Base-by-base conservation (phyloP, 2,329 filamentous ascomycete genomes). In the Cordyceps tenuipes region DNA sequence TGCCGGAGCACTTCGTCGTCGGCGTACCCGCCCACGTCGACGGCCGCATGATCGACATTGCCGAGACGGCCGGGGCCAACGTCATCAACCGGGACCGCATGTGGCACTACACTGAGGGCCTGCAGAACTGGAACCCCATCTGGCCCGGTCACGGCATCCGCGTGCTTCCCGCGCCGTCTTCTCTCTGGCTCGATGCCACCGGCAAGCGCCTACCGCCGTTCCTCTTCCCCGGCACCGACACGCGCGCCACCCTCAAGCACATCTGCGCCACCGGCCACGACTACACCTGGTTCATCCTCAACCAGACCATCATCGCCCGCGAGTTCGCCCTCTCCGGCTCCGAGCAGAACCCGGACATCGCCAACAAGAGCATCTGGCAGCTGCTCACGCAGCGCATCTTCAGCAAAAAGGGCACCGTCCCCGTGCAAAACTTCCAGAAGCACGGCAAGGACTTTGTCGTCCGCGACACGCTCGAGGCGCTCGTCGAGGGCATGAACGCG, bases 101-200 rank as follows among this genome's bases (percentile, higher is more conserved):
- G 83, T 86, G 83, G 83, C 83, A 86, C 68, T 86, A 86, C 67
- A 85, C 82, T 12, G 83, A 86, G 65, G 83, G 83, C 0, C 68
- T 86, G 12, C 73, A 77, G 57, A 85, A 86, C 67, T 86, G 83
- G 83, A 71, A 85, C 59, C 75, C 82, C 4, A 84, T 86, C 68
- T 86, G 83, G 83, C 82, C 82, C 0, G 62, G 65, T 15, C 83
- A 86, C 65, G 83, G 83, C 21, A 86, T 86, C 63, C 80, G 83
- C 39, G 76, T 86, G 2, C 71, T 86, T 15, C 82, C 83, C 0
- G 83, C 79, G 0, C 83, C 83, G 0, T 85, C 82, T 0, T 83
- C 82, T 2, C 77, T 86, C 4, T 86, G 83, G 83, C 77, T 86
- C 0, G 83, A 86, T 61, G 83, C 83, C 15, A 80, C 75, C 0